These are phyloP conservation scores for Sicyos edulis DNA, from an alignment of 306 rosid species.

Conservation along the genomic window DNA sequence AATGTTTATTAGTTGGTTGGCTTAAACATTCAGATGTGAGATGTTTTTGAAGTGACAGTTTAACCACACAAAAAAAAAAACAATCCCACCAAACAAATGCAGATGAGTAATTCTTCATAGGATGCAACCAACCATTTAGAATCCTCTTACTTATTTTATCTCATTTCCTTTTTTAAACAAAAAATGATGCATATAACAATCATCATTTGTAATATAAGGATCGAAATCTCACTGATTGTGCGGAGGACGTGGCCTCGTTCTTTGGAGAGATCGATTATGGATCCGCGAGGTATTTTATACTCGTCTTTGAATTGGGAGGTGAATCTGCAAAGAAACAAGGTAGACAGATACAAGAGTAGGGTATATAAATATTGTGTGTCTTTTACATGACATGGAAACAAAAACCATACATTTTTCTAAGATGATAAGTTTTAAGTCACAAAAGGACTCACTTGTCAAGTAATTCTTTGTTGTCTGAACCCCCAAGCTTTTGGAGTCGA, in stretches of 20 bases:
- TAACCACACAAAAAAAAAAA: not conserved
- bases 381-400: not conserved
- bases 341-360: constrained; percentile 16
- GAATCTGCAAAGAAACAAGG: constrained; percentile 51
- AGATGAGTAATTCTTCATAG: not conserved
- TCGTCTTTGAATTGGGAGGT: constrained; percentile 93
- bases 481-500: constrained; percentile 68
- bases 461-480: constrained; percentile 58
- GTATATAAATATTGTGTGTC: not conserved
- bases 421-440: not conserved
- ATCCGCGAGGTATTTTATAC: constrained; percentile 75
- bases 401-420: not conserved
- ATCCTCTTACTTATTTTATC: not conserved
- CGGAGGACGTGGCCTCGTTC: constrained; percentile 67
- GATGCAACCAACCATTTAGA: not conserved
- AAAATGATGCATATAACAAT: not conserved
- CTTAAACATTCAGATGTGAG: not conserved
- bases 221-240: constrained; percentile 62
- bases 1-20: not conserved
- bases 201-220: constrained; percentile 1
- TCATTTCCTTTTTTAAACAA: not conserved
- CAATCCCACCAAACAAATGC: not conserved
- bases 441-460: constrained; percentile 60
- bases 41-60: not conserved
- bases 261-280: constrained; percentile 67